Conservation (phyloP, 345 rosid species). For the Aquilaria yunnanensis region DNA sequence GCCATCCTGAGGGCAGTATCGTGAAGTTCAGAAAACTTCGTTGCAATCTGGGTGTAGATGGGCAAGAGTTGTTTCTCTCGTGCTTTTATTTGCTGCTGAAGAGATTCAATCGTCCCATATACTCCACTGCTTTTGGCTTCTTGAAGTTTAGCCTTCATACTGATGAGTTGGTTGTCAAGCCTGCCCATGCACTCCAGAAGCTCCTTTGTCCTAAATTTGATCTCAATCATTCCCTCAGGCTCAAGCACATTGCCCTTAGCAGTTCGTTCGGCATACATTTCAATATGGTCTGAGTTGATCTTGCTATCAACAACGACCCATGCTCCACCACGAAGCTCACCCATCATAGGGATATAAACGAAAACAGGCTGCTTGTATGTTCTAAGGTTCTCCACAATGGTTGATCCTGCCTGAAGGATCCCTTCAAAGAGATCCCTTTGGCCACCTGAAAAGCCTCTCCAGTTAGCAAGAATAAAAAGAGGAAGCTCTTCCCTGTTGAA, state of each 20-base stretch:
- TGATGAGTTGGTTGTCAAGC: constrained; percentile 68
- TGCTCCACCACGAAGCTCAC: constrained; percentile 99
- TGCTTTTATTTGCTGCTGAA: constrained; percentile 63
- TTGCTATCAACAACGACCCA: constrained; percentile 98
- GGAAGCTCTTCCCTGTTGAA: constrained; percentile 96
- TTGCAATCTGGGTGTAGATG: constrained; percentile 81
- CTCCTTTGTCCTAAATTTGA: constrained; percentile 89
- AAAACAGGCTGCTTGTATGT: constrained; percentile 95
- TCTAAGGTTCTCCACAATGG: constrained; percentile 95
- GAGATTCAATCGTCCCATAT: constrained; percentile 34
- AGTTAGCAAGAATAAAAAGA: constrained; percentile 90
- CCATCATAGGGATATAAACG: constrained; percentile 97
- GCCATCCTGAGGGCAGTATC: constrained; percentile 95
- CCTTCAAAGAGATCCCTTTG: constrained; percentile 99
- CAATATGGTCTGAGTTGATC: constrained; percentile 90
- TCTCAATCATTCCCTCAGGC: constrained; percentile 98
- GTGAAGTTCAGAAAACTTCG: constrained; percentile 92
- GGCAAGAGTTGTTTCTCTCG: constrained; percentile 93
- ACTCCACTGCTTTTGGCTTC: constrained; percentile 53
- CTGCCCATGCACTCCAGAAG: constrained; percentile 97
- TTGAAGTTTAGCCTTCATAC: constrained; percentile 56
- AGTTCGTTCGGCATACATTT: constrained; percentile 95
- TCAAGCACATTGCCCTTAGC: constrained; percentile 97
- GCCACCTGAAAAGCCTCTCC: constrained; percentile 99
- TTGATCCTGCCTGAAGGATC: constrained; percentile 98